Percentiles rank a stretch among this genome's conserved stretches.
Conservation (phyloP, 1,284 basidiomycete species). For the Marasmius fiardii region DNA sequence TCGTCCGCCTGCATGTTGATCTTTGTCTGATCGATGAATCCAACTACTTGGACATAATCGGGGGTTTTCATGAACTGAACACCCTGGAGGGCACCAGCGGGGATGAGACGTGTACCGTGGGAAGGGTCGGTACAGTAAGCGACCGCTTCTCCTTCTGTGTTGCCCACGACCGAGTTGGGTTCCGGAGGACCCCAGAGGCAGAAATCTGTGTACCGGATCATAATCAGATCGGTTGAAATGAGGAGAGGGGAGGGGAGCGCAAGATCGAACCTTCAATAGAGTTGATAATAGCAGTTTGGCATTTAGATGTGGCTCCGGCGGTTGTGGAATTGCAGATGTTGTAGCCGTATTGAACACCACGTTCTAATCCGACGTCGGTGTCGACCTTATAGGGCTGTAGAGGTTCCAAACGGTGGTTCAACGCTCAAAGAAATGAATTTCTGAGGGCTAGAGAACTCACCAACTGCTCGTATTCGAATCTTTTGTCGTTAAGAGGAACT, state of each 20-base stretch:
- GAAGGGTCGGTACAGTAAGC: slow-evolving; percentile 41
- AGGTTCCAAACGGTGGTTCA: background rate
- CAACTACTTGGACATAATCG: slow-evolving; percentile 48
- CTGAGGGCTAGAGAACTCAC: background rate
- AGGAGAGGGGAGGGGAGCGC: background rate
- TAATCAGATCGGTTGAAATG: background rate
- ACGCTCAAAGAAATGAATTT: background rate
- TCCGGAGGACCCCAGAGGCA: slow-evolving; percentile 36
- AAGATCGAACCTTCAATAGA: slow-evolving; percentile 22
- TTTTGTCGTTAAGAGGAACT: slow-evolving; percentile 2
- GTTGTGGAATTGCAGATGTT: slow-evolving; percentile 50
- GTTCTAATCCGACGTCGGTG: slow-evolving; percentile 24
- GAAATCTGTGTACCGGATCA: slow-evolving; percentile 30
- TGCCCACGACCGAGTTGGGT: slow-evolving; percentile 36
- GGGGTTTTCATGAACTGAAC: slow-evolving; percentile 41
- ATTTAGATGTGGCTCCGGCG: slow-evolving; percentile 34
- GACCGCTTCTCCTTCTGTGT: slow-evolving; percentile 41
- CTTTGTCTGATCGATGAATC: slow-evolving; percentile 46
- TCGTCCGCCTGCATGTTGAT: slow-evolving; percentile 42
- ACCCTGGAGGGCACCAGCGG: slow-evolving; percentile 30
- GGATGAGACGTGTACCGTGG: slow-evolving; percentile 40
- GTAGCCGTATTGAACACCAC: slow-evolving; percentile 38
- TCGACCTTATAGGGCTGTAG: slow-evolving; percentile 37
- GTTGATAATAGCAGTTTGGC: slow-evolving; percentile 39
- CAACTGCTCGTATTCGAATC: slow-evolving; percentile 1